A percentile compares a stretch with the other conserved stretches of the same genome.
Conservation (phyloP, 108 stramenopile genomes). For the Mediolabrus comicus region DNA sequence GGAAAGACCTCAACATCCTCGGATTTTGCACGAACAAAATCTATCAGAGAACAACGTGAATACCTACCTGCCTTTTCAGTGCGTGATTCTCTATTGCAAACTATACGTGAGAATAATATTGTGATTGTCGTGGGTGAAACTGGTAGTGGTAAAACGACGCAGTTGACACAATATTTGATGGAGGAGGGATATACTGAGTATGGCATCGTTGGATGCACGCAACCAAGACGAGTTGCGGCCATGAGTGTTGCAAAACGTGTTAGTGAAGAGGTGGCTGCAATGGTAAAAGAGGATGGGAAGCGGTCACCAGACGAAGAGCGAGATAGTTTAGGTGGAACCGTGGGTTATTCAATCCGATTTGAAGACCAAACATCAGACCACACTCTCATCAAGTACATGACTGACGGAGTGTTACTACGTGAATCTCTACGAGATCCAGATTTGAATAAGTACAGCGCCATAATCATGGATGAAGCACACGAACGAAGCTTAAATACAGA, state of each 20-base stretch:
- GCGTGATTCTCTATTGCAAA: constrained; percentile 87
- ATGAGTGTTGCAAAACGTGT: constrained; percentile 99
- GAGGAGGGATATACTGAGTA: constrained; percentile 93
- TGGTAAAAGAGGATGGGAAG: constrained; percentile 53
- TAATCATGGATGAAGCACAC: constrained; percentile 99
- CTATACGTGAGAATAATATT: constrained; percentile 94
- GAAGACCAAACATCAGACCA: constrained; percentile 92
- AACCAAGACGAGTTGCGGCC: constrained; percentile 95
- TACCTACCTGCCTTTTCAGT: constrained; percentile 95
- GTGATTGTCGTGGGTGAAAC: constrained; percentile 96
- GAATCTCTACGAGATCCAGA: constrained; percentile 95
- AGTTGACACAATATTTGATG: constrained; percentile 96
- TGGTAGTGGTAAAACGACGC: constrained; percentile 94
- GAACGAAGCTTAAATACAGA: constrained; percentile 96
- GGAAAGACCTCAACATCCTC: constrained; percentile 50
- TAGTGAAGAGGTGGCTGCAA: constrained; percentile 91
- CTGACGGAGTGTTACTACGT: constrained; percentile 95
- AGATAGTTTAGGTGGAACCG: constrained; percentile 88
- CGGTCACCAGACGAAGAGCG: constrained; percentile 51
- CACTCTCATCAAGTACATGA: constrained; percentile 92
- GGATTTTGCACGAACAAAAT: constrained; percentile 86
- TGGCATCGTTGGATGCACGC: constrained; percentile 96
- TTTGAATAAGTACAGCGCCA: constrained; percentile 89
- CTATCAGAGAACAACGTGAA: constrained; percentile 92
- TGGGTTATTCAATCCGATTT: constrained; percentile 99